Evolutionary conservation across 805 yeast species (phyloP).

Genomic region (Kodamaea neixiangensis): DNA sequence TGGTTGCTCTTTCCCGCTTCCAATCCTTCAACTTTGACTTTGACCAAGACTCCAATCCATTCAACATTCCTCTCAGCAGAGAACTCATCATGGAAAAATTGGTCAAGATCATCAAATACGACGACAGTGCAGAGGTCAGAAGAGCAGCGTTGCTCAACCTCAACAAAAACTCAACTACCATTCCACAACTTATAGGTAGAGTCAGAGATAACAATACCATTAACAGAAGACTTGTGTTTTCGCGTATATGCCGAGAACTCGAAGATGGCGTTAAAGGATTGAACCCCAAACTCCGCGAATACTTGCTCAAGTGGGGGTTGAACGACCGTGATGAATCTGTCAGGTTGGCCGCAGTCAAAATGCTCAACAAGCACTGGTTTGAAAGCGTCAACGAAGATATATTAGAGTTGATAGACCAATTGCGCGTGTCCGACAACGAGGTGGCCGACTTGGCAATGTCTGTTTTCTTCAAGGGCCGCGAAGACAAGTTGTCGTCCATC

Average conservation of each 20-base stretch:
- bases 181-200: slow-evolving; percentile 67
- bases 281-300: slow-evolving; percentile 58
- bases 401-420: slow-evolving; percentile 65
- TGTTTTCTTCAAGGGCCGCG: slow-evolving; percentile 59
- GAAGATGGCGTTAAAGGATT: slow-evolving; percentile 56
- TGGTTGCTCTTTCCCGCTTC: slow-evolving; percentile 73
- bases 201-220: slow-evolving; percentile 77
- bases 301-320: slow-evolving; percentile 78
- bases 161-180: slow-evolving; percentile 52
- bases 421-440: slow-evolving; percentile 68
- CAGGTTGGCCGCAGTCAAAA: slow-evolving; percentile 64
- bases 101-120: slow-evolving; percentile 59
- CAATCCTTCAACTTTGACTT: slow-evolving; percentile 49
- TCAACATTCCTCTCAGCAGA: slow-evolving; percentile 14
- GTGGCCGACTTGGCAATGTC: slow-evolving; percentile 69
- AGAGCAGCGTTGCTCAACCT: slow-evolving; percentile 78
- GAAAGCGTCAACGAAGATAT: slow-evolving; percentile 67
- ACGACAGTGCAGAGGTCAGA: slow-evolving; percentile 85
- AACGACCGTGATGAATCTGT: slow-evolving; percentile 82
- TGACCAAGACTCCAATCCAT: slow-evolving; percentile 31
- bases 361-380: slow-evolving; percentile 76
- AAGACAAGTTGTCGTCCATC: slow-evolving; percentile 62
- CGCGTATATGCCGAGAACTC: slow-evolving; percentile 65
- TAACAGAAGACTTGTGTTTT: slow-evolving; percentile 72
- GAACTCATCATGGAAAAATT: slow-evolving; percentile 12